Evolutionary conservation across 2,329 filamentous ascomycete genomes (phyloP).

Genomic region (Plenodomus lindquistii): DNA sequence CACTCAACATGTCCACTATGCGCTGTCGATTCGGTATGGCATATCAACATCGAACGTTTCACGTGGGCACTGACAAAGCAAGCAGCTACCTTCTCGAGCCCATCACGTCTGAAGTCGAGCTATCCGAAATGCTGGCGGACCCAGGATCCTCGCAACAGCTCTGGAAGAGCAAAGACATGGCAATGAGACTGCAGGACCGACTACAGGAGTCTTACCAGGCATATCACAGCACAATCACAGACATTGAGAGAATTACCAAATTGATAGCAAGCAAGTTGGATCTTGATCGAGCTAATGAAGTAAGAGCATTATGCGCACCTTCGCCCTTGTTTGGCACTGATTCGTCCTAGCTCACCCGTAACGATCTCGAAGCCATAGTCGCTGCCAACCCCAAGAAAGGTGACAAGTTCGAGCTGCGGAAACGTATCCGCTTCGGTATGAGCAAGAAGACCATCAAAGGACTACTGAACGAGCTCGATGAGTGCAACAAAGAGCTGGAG

Average conservation of each 20-base stretch:
- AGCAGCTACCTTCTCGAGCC: constrained; percentile 35
- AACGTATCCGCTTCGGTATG: constrained; percentile 43
- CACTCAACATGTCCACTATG: constrained; percentile 44
- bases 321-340: constrained; percentile 21
- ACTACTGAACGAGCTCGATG: constrained; percentile 41
- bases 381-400: constrained; percentile 38
- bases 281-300: constrained; percentile 39
- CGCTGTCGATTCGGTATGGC: constrained; percentile 34
- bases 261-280: constrained; percentile 44
- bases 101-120: constrained; percentile 41
- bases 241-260: constrained; percentile 41
- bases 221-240: constrained; percentile 41
- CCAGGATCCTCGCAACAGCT: constrained; percentile 30
- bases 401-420: constrained; percentile 41
- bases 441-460: constrained; percentile 43
- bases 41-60: no score
- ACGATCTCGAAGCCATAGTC: constrained; percentile 42
- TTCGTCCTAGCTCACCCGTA: constrained; percentile 32
- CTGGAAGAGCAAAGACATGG: constrained; percentile 39
- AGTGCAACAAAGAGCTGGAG: constrained; percentile 46
- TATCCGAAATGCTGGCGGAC: constrained; percentile 41
- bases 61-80: no score
- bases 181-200: constrained; percentile 33
- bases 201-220: constrained; percentile 41
- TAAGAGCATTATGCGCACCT: constrained; percentile 8